Conservation (phyloP, 2,329 filamentous ascomycete species). For the Diaporthe vaccinii region DNA sequence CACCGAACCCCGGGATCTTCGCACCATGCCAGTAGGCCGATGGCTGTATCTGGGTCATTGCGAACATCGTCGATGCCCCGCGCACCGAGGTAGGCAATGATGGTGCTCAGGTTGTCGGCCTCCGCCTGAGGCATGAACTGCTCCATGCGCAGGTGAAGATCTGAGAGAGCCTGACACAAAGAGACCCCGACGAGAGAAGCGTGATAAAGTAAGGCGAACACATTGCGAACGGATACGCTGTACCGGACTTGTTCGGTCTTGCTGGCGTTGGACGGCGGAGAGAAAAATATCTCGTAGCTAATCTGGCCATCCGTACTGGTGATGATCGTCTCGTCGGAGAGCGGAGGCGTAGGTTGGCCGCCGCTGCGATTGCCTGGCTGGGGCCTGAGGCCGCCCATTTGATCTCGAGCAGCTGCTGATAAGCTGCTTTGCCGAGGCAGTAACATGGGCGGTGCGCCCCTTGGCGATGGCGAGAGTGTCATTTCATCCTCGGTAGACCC, state of each 20-base stretch:
- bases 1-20: constrained; percentile 73
- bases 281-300: constrained; percentile 74
- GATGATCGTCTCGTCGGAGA: constrained; percentile 58
- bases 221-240: constrained; percentile 77
- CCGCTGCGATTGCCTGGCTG: constrained; percentile 35
- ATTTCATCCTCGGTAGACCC: constrained; percentile 65
- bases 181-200: constrained; percentile 75
- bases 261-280: constrained; percentile 64
- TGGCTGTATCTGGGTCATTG: constrained; percentile 69
- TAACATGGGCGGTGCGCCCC: constrained; percentile 57
- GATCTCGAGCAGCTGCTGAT: constrained; percentile 27
- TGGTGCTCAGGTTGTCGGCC: constrained; percentile 68
- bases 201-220: constrained; percentile 75
- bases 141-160: constrained; percentile 72
- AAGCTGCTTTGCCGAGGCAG: constrained; percentile 37
- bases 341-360: constrained; percentile 58
- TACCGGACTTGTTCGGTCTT: constrained; percentile 66
- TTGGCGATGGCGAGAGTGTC: constrained; percentile 58
- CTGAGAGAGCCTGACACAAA: constrained; percentile 72
- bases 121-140: constrained; percentile 67
- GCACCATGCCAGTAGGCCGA: constrained; percentile 75
- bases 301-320: constrained; percentile 66
- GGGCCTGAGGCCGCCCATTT: not conserved
- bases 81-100: constrained; percentile 71
- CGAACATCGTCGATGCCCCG: constrained; percentile 75